A percentile compares a stretch with the other conserved stretches of the same genome.
phyloP scores from a whole-genome alignment of 2,329 filamentous ascomycete species.

The Dothideomycetes sp. region DNA sequence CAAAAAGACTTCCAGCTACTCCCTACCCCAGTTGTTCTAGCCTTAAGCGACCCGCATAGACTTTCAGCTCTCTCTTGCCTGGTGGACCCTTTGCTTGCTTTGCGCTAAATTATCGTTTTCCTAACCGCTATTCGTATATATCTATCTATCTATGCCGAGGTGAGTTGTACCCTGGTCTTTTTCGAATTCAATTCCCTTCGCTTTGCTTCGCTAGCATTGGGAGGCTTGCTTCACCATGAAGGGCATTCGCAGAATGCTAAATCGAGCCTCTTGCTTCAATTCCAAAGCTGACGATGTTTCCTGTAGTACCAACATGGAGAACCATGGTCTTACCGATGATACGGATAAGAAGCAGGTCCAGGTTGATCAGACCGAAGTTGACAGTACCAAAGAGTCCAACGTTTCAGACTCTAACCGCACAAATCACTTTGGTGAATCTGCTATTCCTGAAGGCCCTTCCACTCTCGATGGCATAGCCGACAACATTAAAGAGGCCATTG shows the following conservation, averaged over 20 bases:
- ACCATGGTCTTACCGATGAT: neutral
- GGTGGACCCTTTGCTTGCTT: too few species aligned
- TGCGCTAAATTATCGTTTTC: too few species aligned
- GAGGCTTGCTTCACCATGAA: slow-evolving; percentile 5
- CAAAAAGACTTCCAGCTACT: too few species aligned
- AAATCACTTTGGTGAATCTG: slow-evolving; percentile 8
- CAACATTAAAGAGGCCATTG: slow-evolving; percentile 20
- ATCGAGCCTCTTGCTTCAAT: slow-evolving; percentile 6
- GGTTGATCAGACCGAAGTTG: slow-evolving; percentile 11
- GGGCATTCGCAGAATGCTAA: slow-evolving; percentile 8
- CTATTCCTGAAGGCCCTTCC: slow-evolving; percentile 16
- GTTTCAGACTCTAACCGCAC: neutral
- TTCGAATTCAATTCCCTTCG: neutral
- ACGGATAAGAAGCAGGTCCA: slow-evolving; percentile 6
- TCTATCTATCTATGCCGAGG: too few species aligned
- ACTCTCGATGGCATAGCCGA: slow-evolving; percentile 20
- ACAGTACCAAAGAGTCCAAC: neutral
- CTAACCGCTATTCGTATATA: too few species aligned
- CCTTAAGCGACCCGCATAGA: too few species aligned
- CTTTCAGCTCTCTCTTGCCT: too few species aligned
- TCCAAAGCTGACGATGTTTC: neutral
- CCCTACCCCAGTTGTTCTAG: too few species aligned
- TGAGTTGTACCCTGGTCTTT: neutral
- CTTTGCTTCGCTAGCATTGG: neutral
- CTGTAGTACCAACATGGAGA: neutral